Evolutionary conservation across 306 rosid species (phyloP).

Genomic region (Pyrus pyrifolia): DNA sequence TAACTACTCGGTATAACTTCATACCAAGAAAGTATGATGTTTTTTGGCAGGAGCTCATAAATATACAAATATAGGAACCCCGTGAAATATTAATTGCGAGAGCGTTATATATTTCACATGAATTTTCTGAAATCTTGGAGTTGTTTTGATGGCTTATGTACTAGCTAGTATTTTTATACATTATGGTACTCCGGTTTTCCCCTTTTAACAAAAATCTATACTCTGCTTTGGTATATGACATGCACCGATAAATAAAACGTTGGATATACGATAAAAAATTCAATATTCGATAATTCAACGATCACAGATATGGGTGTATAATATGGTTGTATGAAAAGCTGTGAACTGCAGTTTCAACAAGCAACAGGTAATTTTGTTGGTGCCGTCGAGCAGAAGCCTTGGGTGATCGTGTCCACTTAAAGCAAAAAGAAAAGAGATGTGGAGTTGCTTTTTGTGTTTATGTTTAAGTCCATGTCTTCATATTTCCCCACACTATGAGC

Average conservation of each 20-base stretch:
- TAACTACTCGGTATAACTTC: background rate
- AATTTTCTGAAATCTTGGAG: conserved; percentile 13
- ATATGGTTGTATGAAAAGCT: background rate
- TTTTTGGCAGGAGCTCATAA: background rate
- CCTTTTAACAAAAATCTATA: background rate
- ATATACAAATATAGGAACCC: conserved; percentile 7
- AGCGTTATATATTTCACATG: conserved; percentile 29
- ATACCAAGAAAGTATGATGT: background rate
- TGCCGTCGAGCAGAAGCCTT: background rate
- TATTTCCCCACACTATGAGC: conserved; percentile 2
- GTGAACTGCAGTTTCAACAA: background rate
- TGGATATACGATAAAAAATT: no score
- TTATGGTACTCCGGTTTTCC: background rate
- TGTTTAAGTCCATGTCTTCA: conserved; percentile 3
- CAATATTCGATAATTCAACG: no score
- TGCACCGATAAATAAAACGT: no score
- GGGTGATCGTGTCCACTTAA: background rate
- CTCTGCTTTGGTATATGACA: background rate
- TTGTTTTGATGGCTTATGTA: background rate
- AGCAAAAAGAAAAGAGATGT: background rate
- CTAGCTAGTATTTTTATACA: background rate
- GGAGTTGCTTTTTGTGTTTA: background rate
- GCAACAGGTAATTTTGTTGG: background rate
- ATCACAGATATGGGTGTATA: no score
- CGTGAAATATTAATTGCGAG: conserved; percentile 36